Conservation (phyloP, 805 yeast species). For the Yamadazyma philogaea region DNA sequence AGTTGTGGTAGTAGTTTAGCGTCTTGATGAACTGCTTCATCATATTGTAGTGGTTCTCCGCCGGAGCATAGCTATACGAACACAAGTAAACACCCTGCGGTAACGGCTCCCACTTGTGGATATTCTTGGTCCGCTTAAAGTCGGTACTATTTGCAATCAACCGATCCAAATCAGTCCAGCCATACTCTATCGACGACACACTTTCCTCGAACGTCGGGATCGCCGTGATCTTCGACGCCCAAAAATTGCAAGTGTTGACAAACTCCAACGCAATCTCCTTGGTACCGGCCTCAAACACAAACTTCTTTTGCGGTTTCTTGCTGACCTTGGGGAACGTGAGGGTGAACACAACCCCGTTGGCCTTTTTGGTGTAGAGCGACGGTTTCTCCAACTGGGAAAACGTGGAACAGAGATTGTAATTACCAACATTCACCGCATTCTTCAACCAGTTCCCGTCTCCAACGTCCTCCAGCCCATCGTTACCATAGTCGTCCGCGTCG, state of each 20-base stretch:
- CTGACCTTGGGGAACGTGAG: constrained; percentile 50
- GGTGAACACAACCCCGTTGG: constrained; percentile 42
- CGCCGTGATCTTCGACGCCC: constrained; percentile 85
- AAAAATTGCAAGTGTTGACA: constrained; percentile 77
- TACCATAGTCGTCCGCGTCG: constrained; percentile 13
- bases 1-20: constrained; percentile 38
- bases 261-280: constrained; percentile 64
- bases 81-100: constrained; percentile 42
- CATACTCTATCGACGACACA: constrained; percentile 75
- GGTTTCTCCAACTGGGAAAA: constrained; percentile 40
- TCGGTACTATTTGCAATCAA: constrained; percentile 25
- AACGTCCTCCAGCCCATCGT: constrained; percentile 24
- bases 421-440: constrained; percentile 56
- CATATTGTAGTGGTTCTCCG: constrained; percentile 35
- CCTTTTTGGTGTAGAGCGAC: constrained; percentile 11
- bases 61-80: constrained; percentile 24
- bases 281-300: constrained; percentile 66
- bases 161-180: constrained; percentile 57
- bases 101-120: constrained; percentile 43
- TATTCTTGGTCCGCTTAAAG: constrained; percentile 31
- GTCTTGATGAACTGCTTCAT: constrained; percentile 44
- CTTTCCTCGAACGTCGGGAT: constrained; percentile 69
- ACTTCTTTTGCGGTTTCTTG: constrained; percentile 33
- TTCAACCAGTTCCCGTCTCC: constrained; percentile 73
- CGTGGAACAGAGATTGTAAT: constrained; percentile 50